Evolutionary conservation across 257 asterid genomes (phyloP), one percentile per base, ranked within the genome.

Genomic region (Apocynum venetum): DNA sequence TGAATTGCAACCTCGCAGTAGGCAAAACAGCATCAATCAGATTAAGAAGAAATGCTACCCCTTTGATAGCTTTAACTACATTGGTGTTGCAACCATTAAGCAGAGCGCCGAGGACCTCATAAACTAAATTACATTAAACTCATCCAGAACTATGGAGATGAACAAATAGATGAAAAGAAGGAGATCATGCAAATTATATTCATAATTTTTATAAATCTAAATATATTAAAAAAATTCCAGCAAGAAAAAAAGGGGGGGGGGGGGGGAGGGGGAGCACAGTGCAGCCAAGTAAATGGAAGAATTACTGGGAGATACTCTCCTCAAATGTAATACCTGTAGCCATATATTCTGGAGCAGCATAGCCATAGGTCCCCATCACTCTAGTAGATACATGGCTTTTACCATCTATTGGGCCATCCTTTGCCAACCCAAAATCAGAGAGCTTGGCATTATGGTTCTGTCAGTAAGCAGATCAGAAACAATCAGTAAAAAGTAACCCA

Each of bases 281-380:
- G 0, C 12, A 57, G 4, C 2, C 69, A 63, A 63, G 44, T 10
- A 0, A 63, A 63, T 15, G 12, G 68, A 63, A 63, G 6, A 35
- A 35, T 63, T 63, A 19, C 8, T 10, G 44, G 41, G 46, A 61
- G 44, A 4, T 63, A 41, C 1, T 6, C 8, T 11, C n/a, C 44
- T 63, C 68, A 61, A 7, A 47, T 15, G 73, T 40, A 19, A 14
- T 74, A 86, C 89, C 89, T 60, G 87, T 86, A 76, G 86, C 86
- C 80, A 83, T 75, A 67, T 86, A 86, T 72, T 86, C 89, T 0
- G 89, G 89, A 66, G 89, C 87, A 0, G 89, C 89, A 80, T 86
- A 86, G 15, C 89, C 89, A 73, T 84, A 86, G 8, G 89, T 86
- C 5, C 87, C 89, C 87, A 83, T 83, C 14, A 86, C 85, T 77